A percentile compares a stretch with the other conserved stretches of the same genome.
Conservation (phyloP, 2,329 filamentous ascomycete genomes). For the Lasiodiplodia theobromae region DNA sequence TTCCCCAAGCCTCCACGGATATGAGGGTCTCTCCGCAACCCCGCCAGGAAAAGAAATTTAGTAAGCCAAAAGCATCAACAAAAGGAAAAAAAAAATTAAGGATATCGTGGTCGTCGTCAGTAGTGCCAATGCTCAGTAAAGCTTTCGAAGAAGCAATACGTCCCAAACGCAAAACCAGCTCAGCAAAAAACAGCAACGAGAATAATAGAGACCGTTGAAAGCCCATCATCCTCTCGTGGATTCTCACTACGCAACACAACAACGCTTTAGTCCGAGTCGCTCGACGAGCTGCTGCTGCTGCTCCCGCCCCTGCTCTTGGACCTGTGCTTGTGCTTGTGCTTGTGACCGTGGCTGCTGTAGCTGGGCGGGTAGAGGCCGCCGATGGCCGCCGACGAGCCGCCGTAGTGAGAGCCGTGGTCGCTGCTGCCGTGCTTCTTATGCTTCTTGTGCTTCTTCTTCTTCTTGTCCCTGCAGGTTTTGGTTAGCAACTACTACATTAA, state of each 20-base stretch:
- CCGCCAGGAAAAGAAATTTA: neutral
- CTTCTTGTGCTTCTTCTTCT: constrained; percentile 44
- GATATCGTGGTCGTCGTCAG: constrained; percentile 18
- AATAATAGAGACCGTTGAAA: neutral
- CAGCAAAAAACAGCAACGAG: neutral
- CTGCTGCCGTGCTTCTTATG: constrained; percentile 36
- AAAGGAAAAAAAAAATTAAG: neutral
- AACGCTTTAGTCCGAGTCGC: constrained; percentile 44
- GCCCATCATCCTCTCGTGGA: neutral
- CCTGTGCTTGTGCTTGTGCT: constrained; percentile 37
- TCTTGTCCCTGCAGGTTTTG: constrained; percentile 40
- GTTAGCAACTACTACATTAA: neutral
- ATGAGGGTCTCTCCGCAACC: neutral
- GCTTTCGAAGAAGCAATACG: neutral
- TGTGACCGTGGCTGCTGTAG: constrained; percentile 35
- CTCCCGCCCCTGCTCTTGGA: constrained; percentile 43
- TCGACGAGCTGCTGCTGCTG: constrained; percentile 42
- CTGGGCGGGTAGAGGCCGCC: constrained; percentile 44
- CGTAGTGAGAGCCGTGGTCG: constrained; percentile 35
- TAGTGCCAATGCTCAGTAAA: neutral
- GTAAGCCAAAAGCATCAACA: neutral
- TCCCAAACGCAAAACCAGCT: neutral
- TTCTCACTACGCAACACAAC: neutral
- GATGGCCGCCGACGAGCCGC: constrained; percentile 44
- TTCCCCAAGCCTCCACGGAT: constrained; percentile 3